phyloP scores from a whole-genome alignment of 139 green algal genomes.

The Dunaliella primolecta region DNA sequence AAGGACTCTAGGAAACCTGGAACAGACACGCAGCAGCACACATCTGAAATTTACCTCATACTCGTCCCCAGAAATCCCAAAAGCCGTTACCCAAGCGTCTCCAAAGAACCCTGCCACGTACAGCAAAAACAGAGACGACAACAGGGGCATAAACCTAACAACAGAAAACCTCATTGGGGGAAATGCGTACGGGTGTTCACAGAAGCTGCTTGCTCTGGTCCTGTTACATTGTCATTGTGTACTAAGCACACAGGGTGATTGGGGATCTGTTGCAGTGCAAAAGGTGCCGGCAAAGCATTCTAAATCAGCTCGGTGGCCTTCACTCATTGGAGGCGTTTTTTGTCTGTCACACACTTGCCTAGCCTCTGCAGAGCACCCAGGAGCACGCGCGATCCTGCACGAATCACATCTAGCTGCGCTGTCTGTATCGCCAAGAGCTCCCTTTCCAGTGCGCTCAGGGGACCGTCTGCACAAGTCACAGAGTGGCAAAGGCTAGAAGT shows the following conservation, averaged over 20 bases:
- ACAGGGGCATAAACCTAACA: too few species aligned
- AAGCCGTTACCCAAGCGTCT: neutral
- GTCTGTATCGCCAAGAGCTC: neutral
- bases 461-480: neutral
- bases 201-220: too few species aligned
- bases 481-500: too few species aligned
- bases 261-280: too few species aligned
- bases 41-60: neutral
- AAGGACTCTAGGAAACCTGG: neutral
- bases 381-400: neutral
- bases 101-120: neutral
- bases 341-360: too few species aligned
- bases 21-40: neutral
- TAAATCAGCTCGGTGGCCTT: too few species aligned
- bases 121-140: neutral
- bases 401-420: constrained; percentile 6
- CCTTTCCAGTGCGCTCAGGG: neutral
- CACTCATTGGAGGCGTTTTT: too few species aligned
- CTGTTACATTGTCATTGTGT: too few species aligned
- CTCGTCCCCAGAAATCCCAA: neutral
- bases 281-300: too few species aligned
- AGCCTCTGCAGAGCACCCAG: neutral
- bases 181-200: too few species aligned
- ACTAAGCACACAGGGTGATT: too few species aligned
- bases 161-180: too few species aligned